phyloP scores from a whole-genome alignment of 176 grass and related monocot species.

The Avena atlantica region DNA sequence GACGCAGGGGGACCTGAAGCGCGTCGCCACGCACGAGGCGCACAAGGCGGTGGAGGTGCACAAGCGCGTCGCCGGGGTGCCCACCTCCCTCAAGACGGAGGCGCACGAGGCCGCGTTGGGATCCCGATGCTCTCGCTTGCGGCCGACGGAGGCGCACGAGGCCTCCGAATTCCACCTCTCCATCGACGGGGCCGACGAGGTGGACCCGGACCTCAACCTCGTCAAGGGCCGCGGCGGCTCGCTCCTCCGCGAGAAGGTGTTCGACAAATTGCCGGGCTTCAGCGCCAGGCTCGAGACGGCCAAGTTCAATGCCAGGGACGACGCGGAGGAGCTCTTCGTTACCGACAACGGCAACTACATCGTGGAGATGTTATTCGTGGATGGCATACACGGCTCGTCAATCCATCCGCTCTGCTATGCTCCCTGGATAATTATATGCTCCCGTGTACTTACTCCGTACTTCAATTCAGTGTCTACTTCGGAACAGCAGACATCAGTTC shows the following conservation, averaged over 20 bases:
- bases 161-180: conserved; percentile 56
- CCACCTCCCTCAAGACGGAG: conserved; percentile 72
- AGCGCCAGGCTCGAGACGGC: conserved; percentile 57
- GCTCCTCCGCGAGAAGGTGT: conserved; percentile 67
- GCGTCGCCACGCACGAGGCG: conserved; percentile 52
- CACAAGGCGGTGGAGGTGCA: too few relatives aligned
- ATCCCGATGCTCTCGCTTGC: conserved; percentile 64
- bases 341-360: conserved; percentile 85
- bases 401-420: too few relatives aligned
- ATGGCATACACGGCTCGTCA: conserved; percentile 51
- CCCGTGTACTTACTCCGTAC: too few relatives aligned
- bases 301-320: background rate
- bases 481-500: too few relatives aligned
- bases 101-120: conserved; percentile 44
- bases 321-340: conserved; percentile 47
- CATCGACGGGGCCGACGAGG: conserved; percentile 80
- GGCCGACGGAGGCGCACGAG: background rate
- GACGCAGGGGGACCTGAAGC: conserved; percentile 73
- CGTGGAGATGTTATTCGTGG: conserved; percentile 73
- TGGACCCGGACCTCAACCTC: conserved; percentile 76
- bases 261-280: conserved; percentile 56
- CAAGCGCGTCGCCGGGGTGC: conserved; percentile 58
- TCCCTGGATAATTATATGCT: too few relatives aligned
- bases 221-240: conserved; percentile 82
- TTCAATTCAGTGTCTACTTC: too few relatives aligned